Conservation (phyloP, 2,329 filamentous ascomycete species). For the Cryphonectria naterciae region DNA sequence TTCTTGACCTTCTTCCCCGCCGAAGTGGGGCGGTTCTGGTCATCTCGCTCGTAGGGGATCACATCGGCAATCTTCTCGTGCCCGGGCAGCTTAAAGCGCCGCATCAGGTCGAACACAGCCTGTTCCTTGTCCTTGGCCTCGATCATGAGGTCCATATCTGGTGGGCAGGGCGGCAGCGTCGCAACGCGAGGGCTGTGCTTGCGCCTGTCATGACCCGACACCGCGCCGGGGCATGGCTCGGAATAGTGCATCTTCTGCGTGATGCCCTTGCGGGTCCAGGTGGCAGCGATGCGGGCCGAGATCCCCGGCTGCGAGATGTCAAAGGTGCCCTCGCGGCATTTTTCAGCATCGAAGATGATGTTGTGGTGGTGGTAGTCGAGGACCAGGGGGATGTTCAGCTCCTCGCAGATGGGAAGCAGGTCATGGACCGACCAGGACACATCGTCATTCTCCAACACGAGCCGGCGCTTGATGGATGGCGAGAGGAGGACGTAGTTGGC, state of each 20-base stretch:
- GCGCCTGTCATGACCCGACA: constrained; percentile 76
- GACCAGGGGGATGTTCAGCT: constrained; percentile 90
- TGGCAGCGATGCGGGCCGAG: constrained; percentile 77
- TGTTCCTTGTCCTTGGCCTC: constrained; percentile 99
- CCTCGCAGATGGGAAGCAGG: constrained; percentile 85
- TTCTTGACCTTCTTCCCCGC: constrained; percentile 50
- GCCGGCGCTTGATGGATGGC: constrained; percentile 72
- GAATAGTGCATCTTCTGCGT: constrained; percentile 98
- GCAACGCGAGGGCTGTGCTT: constrained; percentile 84
- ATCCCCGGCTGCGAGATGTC: constrained; percentile 71
- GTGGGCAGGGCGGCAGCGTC: constrained; percentile 78
- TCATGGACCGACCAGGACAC: constrained; percentile 93
- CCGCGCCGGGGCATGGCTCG: constrained; percentile 74
- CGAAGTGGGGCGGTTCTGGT: constrained; percentile 67
- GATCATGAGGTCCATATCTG: constrained; percentile 96
- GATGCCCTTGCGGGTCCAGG: constrained; percentile 83
- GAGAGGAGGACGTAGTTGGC: constrained; percentile 71
- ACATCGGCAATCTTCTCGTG: constrained; percentile 77
- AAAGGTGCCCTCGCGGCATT: constrained; percentile 80
- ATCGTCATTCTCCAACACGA: constrained; percentile 95
- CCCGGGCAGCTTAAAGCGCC: constrained; percentile 81
- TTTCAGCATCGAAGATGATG: constrained; percentile 76
- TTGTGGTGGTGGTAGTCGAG: constrained; percentile 97
- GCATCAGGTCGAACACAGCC: constrained; percentile 92
- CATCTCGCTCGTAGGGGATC: constrained; percentile 73